Evolutionary conservation across 768 basidiomycete genomes (phyloP), one percentile per base, ranked within the genome.

Genomic region (Mycena crocata): DNA sequence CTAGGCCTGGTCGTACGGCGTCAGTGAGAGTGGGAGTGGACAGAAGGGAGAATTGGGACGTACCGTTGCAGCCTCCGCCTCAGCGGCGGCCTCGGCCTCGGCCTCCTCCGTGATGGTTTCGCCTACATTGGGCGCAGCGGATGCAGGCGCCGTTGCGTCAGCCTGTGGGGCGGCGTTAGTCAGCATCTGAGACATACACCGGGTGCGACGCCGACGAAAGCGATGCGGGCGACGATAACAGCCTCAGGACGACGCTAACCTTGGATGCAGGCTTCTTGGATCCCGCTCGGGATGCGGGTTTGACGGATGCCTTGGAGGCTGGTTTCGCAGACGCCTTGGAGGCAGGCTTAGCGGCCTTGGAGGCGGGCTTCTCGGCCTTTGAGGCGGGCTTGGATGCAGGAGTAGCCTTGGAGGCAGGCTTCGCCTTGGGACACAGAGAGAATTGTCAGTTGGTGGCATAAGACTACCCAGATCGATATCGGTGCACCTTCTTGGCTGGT

Each of bases 401-500:
- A 66, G 79, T 77, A 32, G 73, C 65, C 77, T 80, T 37, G 79
- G 81, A 12, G 76, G 67, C 26, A 82, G 81, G 59, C n/a, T n/a
- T n/a, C n/a, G n/a, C n/a, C n/a, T n/a, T n/a, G n/a, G n/a, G n/a
- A n/a, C n/a, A n/a, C n/a, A n/a, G n/a, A n/a, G n/a, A n/a, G n/a
- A n/a, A n/a, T n/a, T n/a, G n/a, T n/a, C n/a, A n/a, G n/a, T n/a
- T n/a, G n/a, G 15, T 32, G 24, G n/a, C 39, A 49, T 31, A 34
- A 57, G 40, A 40, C 34, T 62, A 67, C 34, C 57, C 21, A 55
- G 56, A 52, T 55, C 26, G 59, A 8, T 26, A 50, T 32, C 19
- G 60, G 70, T 64, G 73, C 64, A 89, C 91, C 85, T 89, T 92
- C 81, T 93, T 92, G 8, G 88, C 80, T 0, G 90, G 81, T 37